Percentiles rank a stretch among this genome's conserved stretches.
These are phyloP conservation scores for Diplodia scrobiculata DNA, from an alignment of 2,329 filamentous ascomycete species.

Conservation along the genomic window DNA sequence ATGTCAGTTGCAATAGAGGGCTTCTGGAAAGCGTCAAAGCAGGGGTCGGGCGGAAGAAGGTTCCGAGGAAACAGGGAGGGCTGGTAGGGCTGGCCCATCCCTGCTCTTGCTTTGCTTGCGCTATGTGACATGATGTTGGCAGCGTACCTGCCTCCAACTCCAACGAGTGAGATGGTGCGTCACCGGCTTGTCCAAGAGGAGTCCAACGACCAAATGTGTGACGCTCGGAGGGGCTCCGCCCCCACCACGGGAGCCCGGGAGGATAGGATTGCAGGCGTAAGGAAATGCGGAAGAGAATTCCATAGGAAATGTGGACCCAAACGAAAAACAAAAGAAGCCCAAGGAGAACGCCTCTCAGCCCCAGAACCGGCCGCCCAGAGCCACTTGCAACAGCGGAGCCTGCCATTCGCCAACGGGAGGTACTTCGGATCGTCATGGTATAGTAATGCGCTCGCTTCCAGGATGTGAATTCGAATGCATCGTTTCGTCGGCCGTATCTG, in stretches of 20 bases:
- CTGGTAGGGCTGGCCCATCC: slow-evolving; percentile 10
- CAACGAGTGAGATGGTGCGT: slow-evolving; percentile 2
- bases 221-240: no score
- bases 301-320: slow-evolving; percentile 3
- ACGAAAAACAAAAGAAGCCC: slow-evolving; percentile 10
- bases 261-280: background rate
- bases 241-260: background rate
- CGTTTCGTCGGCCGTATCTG: slow-evolving; percentile 21
- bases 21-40: slow-evolving; percentile 13
- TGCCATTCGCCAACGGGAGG: slow-evolving; percentile 11
- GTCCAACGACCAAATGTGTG: background rate
- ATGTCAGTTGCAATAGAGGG: slow-evolving; percentile 1
- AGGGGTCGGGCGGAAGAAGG: background rate
- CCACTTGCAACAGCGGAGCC: background rate
- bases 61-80: background rate
- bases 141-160: slow-evolving; percentile 18
- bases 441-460: slow-evolving; percentile 17
- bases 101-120: slow-evolving; percentile 5
- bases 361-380: slow-evolving; percentile 10
- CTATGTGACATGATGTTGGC: slow-evolving; percentile 19
- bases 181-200: background rate
- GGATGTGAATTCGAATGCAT: slow-evolving; percentile 18
- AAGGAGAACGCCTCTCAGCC: slow-evolving; percentile 19
- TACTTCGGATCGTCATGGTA: slow-evolving; percentile 13
- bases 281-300: background rate